Percentiles rank a stretch among this genome's conserved stretches.
Conservation (phyloP, 1,139 yeast genomes). For the Pneumocystis jirovecii region DNA sequence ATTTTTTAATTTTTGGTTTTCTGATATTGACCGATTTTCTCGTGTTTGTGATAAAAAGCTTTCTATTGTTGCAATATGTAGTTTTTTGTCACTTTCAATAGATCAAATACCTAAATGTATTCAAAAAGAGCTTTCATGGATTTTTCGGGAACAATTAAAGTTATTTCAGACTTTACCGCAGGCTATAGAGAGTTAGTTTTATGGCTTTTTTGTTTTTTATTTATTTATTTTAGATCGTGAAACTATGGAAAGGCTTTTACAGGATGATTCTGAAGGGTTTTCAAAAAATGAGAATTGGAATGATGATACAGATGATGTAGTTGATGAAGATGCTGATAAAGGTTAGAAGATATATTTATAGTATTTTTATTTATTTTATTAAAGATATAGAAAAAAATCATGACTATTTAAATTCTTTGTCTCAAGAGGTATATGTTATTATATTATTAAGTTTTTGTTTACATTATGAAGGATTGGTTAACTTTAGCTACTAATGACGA, state of each 20-base stretch:
- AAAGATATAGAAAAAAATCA: constrained; percentile 27
- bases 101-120: constrained; percentile 26
- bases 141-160: constrained; percentile 36
- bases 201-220: neutral
- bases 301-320: constrained; percentile 34
- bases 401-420: constrained; percentile 23
- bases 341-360: constrained; percentile 25
- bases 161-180: constrained; percentile 49
- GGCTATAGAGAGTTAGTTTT: constrained; percentile 36
- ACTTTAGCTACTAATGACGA: constrained; percentile 23
- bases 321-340: constrained; percentile 28
- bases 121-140: constrained; percentile 23
- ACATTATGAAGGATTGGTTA: constrained; percentile 19
- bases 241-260: constrained; percentile 37
- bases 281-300: constrained; percentile 26
- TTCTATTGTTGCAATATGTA: constrained; percentile 50
- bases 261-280: constrained; percentile 27
- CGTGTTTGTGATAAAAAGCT: constrained; percentile 75
- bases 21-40: constrained; percentile 38
- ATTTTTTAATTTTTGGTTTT: constrained; percentile 59
- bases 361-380: constrained; percentile 29
- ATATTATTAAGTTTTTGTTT: constrained; percentile 6
- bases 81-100: constrained; percentile 30
- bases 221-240: constrained; percentile 12
- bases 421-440: constrained; percentile 19